Conservation (phyloP, 495 filamentous ascomycete genomes). For the Penicillium diatomitis region DNA sequence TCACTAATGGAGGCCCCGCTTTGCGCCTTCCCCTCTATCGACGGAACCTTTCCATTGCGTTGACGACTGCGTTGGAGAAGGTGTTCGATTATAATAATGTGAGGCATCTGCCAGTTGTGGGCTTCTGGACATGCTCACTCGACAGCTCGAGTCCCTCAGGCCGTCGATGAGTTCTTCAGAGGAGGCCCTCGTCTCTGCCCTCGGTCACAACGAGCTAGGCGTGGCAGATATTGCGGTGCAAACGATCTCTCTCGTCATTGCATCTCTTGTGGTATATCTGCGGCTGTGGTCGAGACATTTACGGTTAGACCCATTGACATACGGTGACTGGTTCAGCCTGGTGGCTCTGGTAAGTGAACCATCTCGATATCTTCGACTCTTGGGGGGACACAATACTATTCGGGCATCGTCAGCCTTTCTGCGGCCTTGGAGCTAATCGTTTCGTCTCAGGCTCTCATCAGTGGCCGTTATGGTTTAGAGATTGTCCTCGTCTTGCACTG, state of each 20-base stretch:
- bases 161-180: not conserved
- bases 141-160: too few species aligned
- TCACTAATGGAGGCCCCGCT: too few species aligned
- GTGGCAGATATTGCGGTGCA: conserved; percentile 17
- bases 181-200: conserved; percentile 8
- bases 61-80: too few species aligned
- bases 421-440: too few species aligned
- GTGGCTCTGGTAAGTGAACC: conserved; percentile 8
- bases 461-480: conserved; percentile 16
- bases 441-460: conserved; percentile 4
- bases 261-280: conserved; percentile 8
- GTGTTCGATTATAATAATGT: too few species aligned
- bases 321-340: conserved; percentile 15
- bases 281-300: conserved; percentile 16
- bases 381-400: too few species aligned
- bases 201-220: conserved; percentile 19
- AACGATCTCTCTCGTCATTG: conserved; percentile 9
- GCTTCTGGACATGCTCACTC: too few species aligned
- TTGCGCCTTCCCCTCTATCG: too few species aligned
- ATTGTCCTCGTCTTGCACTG: conserved; percentile 11
- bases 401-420: too few species aligned
- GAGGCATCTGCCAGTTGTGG: too few species aligned
- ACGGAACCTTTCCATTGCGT: too few species aligned
- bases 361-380: not conserved
- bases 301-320: conserved; percentile 2